Conservation (phyloP, 1,284 basidiomycete species). For the Lentinula novae-zelandiae region DNA sequence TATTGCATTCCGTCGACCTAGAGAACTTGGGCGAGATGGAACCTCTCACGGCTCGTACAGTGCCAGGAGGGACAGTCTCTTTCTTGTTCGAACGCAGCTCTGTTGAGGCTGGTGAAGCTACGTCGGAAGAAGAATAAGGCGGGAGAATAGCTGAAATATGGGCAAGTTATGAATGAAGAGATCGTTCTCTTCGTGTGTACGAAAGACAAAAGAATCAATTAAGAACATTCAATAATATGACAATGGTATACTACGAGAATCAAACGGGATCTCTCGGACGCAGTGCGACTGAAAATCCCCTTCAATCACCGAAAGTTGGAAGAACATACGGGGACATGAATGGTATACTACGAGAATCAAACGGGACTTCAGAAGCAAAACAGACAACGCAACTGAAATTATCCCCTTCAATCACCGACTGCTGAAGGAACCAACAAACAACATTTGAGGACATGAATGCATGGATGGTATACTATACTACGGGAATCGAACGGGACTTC, state of each 20-base stretch:
- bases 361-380: slow-evolving; percentile 9
- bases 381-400: not conserved
- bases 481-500: slow-evolving; percentile 16
- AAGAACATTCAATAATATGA: not conserved
- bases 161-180: not conserved
- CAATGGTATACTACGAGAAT: slow-evolving; percentile 11
- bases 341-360: slow-evolving; percentile 13
- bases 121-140: slow-evolving; percentile 6
- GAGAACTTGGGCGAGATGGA: slow-evolving; percentile 38
- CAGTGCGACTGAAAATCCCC: not conserved
- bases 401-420: not conserved
- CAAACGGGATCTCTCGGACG: slow-evolving; percentile 11
- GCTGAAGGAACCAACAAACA: too few species aligned
- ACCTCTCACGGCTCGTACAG: slow-evolving; percentile 33
- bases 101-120: not conserved
- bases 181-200: not conserved
- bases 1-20: slow-evolving; percentile 41
- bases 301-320: not conserved
- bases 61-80: slow-evolving; percentile 65
- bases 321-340: too few species aligned
- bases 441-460: not conserved
- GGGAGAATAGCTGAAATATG: too few species aligned
- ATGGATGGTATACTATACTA: not conserved
- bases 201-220: not conserved
- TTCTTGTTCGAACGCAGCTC: slow-evolving; percentile 64